Evolutionary conservation across 1,284 basidiomycete species (phyloP).

Genomic region (Thecaphora frezii): DNA sequence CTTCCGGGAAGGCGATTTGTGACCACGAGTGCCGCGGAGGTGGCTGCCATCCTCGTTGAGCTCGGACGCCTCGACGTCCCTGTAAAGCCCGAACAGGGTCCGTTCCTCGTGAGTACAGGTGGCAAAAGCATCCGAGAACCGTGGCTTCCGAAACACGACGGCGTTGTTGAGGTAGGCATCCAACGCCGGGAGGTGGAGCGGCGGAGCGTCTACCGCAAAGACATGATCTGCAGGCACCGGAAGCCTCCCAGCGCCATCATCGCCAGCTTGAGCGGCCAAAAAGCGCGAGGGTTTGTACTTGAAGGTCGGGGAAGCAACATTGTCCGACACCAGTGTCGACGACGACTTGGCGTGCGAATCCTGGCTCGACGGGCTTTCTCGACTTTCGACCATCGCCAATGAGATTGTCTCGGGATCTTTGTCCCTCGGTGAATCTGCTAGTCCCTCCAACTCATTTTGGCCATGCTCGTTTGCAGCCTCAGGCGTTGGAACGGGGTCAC

Average conservation of each 20-base stretch:
- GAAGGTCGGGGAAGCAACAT: too few species aligned
- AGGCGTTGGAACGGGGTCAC: too few species aligned
- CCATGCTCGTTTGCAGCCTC: too few species aligned
- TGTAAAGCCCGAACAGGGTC: conserved; percentile 33
- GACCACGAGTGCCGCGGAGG: neutral
- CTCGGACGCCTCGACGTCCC: neutral
- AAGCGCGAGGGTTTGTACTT: too few species aligned
- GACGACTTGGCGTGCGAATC: too few species aligned
- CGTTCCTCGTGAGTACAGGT: conserved; percentile 34
- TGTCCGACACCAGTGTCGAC: too few species aligned
- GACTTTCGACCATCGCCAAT: too few species aligned
- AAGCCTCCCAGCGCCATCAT: conserved; percentile 7
- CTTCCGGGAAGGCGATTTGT: neutral
- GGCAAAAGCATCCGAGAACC: conserved; percentile 23
- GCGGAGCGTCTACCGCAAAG: conserved; percentile 46
- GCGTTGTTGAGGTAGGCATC: conserved; percentile 45
- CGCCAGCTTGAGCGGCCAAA: conserved; percentile 5
- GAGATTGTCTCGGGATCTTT: too few species aligned
- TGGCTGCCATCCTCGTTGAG: neutral
- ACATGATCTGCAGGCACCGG: conserved; percentile 46
- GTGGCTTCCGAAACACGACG: conserved; percentile 31
- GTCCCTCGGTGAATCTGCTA: too few species aligned
- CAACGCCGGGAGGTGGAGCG: conserved; percentile 57
- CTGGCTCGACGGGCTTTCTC: too few species aligned
- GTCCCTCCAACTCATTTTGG: too few species aligned